Evolutionary conservation across 2,329 filamentous ascomycete species (phyloP), one percentile per base, ranked within the genome.

Genomic region (Calonectria honghensis): DNA sequence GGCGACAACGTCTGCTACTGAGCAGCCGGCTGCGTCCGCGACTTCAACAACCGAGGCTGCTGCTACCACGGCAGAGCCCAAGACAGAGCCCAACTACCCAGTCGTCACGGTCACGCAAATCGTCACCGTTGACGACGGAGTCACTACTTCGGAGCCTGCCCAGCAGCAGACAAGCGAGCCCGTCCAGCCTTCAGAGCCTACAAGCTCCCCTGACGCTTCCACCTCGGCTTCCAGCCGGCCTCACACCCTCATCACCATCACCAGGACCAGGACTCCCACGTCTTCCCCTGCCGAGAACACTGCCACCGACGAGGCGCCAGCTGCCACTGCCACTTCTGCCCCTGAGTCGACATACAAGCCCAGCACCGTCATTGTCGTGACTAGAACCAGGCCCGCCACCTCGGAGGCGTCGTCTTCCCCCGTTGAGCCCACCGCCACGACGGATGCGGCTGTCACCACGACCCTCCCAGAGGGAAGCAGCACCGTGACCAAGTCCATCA

Each of bases 71-170:
- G 71, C 76, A 1, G 31, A 61, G n/a, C 72, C 35, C 20, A 59
- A 76, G 63, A 66, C 73, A 27, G 50, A 79, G 20, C 75, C 75
- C 3, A 66, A 71, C 13, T 72, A 76, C 31, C 79, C 81, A 0
- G 77, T 83, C 11, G 79, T 84, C 29, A 84, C 82, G 1, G 68
- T 83, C 32, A 84, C 82, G 9, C 81, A 79, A 2, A 77, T 83
- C 32, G 77, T 85, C 20, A 82, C 81, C 66, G 68, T 84, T 20
- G 78, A 79, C 16, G 83, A 82, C 39, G 75, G 76, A 29, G 73
- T 68, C 16, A 31, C 66, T 1, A 39, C 70, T 10, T 51, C 50
- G 4, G 24, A 73, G 51, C 73, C 70, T 24, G 35, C 51, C 20
- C 24, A 68, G 11, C 18, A 73, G 37, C 57, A 65, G 27, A 71